Percentiles rank a stretch among this genome's conserved stretches.
phyloP scores from a whole-genome alignment of 2,329 filamentous ascomycete species.

The Pyrenophora seminiperda region DNA sequence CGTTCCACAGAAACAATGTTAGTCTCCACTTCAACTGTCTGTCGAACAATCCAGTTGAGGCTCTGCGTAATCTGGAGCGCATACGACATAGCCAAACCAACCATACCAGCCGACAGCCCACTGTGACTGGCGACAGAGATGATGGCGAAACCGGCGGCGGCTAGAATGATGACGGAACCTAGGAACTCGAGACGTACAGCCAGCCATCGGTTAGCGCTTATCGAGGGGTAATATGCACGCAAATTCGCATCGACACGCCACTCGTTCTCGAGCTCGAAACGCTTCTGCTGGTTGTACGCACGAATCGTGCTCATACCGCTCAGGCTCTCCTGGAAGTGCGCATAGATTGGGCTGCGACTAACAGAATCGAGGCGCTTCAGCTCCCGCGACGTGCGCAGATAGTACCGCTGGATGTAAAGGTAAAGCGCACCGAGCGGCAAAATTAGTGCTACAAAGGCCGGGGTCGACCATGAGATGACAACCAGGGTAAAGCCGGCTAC shows the following conservation, averaged over 20 bases:
- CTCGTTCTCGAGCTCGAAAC: slow-evolving; percentile 93
- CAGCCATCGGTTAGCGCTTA: slow-evolving; percentile 88
- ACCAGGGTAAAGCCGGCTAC: slow-evolving; percentile 75
- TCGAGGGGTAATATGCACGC: slow-evolving; percentile 91
- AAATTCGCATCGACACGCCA: slow-evolving; percentile 96
- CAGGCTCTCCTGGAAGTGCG: slow-evolving; percentile 96
- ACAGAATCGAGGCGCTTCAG: slow-evolving; percentile 95
- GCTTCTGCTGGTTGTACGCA: slow-evolving; percentile 84
- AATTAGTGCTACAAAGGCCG: slow-evolving; percentile 79
- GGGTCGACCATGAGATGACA: slow-evolving; percentile 82
- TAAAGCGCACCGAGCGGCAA: slow-evolving; percentile 82
- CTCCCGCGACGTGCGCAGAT: slow-evolving; percentile 92
- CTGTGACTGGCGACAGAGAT: slow-evolving; percentile 74
- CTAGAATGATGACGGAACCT: slow-evolving; percentile 89
- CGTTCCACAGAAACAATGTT: slow-evolving; percentile 99
- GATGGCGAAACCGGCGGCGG: slow-evolving; percentile 81
- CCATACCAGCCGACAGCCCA: slow-evolving; percentile 70
- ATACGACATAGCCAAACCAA: slow-evolving; percentile 96
- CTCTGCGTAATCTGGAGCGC: slow-evolving; percentile 96
- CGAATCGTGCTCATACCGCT: slow-evolving; percentile 94
- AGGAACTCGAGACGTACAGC: slow-evolving; percentile 95
- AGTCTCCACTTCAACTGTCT: slow-evolving; percentile 99
- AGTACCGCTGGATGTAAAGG: slow-evolving; percentile 94
- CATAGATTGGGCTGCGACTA: slow-evolving; percentile 93
- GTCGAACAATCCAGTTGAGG: slow-evolving; percentile 97